A percentile compares a stretch with the other conserved stretches of the same genome.
Conservation (phyloP, 805 yeast genomes). For the Scheffersomyces spartinae region DNA sequence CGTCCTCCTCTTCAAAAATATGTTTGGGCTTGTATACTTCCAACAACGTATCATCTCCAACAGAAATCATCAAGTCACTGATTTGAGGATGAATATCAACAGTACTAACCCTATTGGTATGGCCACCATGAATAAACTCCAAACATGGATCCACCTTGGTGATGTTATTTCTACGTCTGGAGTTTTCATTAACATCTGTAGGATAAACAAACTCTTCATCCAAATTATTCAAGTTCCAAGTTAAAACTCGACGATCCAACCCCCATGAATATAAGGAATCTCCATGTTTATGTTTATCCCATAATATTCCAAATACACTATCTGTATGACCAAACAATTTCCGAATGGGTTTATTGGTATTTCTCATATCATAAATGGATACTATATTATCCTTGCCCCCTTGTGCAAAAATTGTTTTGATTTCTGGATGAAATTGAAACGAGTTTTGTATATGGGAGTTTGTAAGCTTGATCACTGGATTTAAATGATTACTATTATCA, state of each 20-base stretch:
- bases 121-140: slow-evolving; percentile 78
- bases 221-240: slow-evolving; percentile 63
- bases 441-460: slow-evolving; percentile 53
- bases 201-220: slow-evolving; percentile 40
- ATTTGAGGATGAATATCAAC: slow-evolving; percentile 55
- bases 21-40: slow-evolving; percentile 69
- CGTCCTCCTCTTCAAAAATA: slow-evolving; percentile 26
- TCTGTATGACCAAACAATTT: slow-evolving; percentile 55
- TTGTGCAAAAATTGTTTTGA: slow-evolving; percentile 50
- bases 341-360: slow-evolving; percentile 45
- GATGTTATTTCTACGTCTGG: slow-evolving; percentile 41
- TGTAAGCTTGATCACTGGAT: slow-evolving; percentile 34
- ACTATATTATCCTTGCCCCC: slow-evolving; percentile 73
- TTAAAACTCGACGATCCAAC: slow-evolving; percentile 54
- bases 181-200: slow-evolving; percentile 26
- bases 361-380: slow-evolving; percentile 65
- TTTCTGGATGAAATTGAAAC: slow-evolving; percentile 50
- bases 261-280: slow-evolving; percentile 46
- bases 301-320: slow-evolving; percentile 26
- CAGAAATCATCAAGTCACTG: slow-evolving; percentile 48
- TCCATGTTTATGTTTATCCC: slow-evolving; percentile 40
- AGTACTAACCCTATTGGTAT: slow-evolving; percentile 57
- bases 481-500: slow-evolving; percentile 9
- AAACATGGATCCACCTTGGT: slow-evolving; percentile 55
- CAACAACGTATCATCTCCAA: slow-evolving; percentile 64